Conservation (phyloP, 2,329 filamentous ascomycete genomes). For the Ophiosphaerella korrae region DNA sequence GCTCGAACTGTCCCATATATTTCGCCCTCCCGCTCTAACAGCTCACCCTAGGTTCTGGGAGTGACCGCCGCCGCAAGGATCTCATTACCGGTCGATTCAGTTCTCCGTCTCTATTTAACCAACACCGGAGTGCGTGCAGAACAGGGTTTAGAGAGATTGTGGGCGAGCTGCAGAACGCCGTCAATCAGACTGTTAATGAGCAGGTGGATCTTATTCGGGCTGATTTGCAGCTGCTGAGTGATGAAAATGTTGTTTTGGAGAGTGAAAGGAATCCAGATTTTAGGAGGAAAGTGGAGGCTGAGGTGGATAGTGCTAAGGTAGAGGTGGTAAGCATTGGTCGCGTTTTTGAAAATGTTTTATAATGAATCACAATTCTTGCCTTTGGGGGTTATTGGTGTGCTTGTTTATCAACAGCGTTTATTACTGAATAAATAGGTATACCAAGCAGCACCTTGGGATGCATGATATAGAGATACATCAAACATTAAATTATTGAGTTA, state of each 20-base stretch:
- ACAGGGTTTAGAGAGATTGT: slow-evolving; percentile 9
- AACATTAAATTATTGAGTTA: no score
- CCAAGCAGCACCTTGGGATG: no score
- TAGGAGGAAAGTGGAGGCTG: slow-evolving; percentile 9
- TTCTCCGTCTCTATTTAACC: slow-evolving; percentile 13
- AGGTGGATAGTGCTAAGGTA: slow-evolving; percentile 8
- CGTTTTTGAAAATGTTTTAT: no score
- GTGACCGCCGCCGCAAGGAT: slow-evolving; percentile 14
- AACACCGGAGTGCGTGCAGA: slow-evolving; percentile 13
- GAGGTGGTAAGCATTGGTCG: slow-evolving; percentile 9
- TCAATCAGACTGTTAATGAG: slow-evolving; percentile 7
- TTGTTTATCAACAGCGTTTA: no score
- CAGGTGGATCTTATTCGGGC: slow-evolving; percentile 19
- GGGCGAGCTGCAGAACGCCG: slow-evolving; percentile 5
- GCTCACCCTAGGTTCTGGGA: neutral
- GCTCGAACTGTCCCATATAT: neutral
- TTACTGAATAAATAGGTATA: no score
- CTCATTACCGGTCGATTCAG: slow-evolving; percentile 17
- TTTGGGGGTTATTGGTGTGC: no score
- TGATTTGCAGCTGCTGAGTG: slow-evolving; percentile 20
- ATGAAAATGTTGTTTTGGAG: slow-evolving; percentile 26
- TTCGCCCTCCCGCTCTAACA: neutral
- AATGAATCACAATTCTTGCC: no score
- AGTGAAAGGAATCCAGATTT: slow-evolving; percentile 24
- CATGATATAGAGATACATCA: no score